These are phyloP conservation scores for Protea cynaroides DNA, from an alignment of 164 flowering plant genomes.

Conservation along the genomic window DNA sequence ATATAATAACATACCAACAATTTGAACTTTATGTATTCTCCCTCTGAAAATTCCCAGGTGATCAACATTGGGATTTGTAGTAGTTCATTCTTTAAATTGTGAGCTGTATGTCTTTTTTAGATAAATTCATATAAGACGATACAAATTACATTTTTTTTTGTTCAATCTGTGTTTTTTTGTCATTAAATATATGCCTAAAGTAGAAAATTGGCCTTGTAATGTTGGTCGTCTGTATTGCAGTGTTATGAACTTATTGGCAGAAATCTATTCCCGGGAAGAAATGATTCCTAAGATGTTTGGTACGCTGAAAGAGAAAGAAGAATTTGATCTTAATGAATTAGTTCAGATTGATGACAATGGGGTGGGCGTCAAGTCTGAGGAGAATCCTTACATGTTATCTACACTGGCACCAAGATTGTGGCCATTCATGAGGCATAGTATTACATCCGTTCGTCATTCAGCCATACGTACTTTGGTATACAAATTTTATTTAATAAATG, in stretches of 20 bases:
- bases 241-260: slow-evolving; percentile 97
- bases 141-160: too few relatives aligned
- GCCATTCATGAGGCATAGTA: slow-evolving; percentile 99
- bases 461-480: slow-evolving; percentile 91
- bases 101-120: too few relatives aligned
- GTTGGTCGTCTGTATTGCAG: slow-evolving; percentile 40
- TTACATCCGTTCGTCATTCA: slow-evolving; percentile 84
- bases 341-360: slow-evolving; percentile 36
- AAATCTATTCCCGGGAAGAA: slow-evolving; percentile 88
- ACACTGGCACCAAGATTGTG: slow-evolving; percentile 90
- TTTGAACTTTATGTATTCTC: too few relatives aligned
- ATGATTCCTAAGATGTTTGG: slow-evolving; percentile 67
- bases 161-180: too few relatives aligned
- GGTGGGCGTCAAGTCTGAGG: slow-evolving; percentile 38
- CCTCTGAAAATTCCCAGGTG: too few relatives aligned
- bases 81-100: too few relatives aligned
- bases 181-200: too few relatives aligned
- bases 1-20: too few relatives aligned
- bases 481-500: not conserved
- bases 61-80: too few relatives aligned
- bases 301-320: slow-evolving; percentile 31
- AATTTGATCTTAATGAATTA: slow-evolving; percentile 65
- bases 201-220: not conserved
- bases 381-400: slow-evolving; percentile 66
- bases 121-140: too few relatives aligned